phyloP scores from a whole-genome alignment of 2,329 filamentous ascomycete species.

The Diplocarpon mali region DNA sequence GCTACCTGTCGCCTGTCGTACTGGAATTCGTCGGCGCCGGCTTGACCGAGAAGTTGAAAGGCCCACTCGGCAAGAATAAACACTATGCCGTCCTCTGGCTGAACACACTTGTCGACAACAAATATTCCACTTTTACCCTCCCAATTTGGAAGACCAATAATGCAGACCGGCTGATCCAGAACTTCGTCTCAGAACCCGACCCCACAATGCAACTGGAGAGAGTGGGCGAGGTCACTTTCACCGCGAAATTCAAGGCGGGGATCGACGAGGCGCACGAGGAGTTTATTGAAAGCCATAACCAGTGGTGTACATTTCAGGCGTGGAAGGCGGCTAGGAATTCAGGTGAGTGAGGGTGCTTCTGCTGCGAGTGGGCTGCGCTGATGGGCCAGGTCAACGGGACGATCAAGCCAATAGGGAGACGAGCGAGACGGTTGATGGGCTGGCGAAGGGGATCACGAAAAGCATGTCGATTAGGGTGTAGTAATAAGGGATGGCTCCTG shows the following conservation, averaged over 20 bases:
- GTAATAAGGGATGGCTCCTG: no score
- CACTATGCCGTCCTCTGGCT: constrained; percentile 14
- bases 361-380: not conserved
- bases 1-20: constrained; percentile 11
- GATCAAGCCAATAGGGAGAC: constrained; percentile 9
- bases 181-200: constrained; percentile 9
- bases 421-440: constrained; percentile 6
- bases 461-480: constrained; percentile 12
- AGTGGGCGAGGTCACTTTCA: constrained; percentile 10
- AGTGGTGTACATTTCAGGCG: constrained; percentile 12
- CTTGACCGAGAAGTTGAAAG: constrained; percentile 7
- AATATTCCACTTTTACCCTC: constrained; percentile 6
- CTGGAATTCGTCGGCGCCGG: constrained; percentile 9
- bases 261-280: constrained; percentile 13
- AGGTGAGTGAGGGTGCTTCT: constrained; percentile 10
- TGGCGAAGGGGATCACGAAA: constrained; percentile 9
- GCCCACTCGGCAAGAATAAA: constrained; percentile 11
- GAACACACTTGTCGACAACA: constrained; percentile 11
- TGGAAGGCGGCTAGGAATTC: constrained; percentile 11
- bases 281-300: constrained; percentile 6
- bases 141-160: constrained; percentile 14
- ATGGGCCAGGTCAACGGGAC: constrained; percentile 8
- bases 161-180: constrained; percentile 9
- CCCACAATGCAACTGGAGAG: constrained; percentile 10
- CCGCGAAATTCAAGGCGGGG: constrained; percentile 10